Evolutionary conservation across 345 rosid species (phyloP).

Genomic region (Theobroma cacao): DNA sequence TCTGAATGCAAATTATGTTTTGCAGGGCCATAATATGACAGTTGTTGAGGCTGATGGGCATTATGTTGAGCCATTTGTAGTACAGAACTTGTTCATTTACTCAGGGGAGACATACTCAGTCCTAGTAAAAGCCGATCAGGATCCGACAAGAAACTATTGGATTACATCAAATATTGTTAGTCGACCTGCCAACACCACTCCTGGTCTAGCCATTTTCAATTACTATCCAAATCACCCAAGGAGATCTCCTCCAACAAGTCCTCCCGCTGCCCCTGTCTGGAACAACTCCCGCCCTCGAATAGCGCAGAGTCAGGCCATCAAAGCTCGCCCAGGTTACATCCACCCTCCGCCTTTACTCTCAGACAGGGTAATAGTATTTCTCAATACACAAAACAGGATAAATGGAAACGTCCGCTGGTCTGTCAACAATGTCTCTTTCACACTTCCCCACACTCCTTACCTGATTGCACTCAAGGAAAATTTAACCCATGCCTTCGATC

Average conservation of each 20-base stretch:
- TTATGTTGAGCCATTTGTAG: conserved; percentile 67
- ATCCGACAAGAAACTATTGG: conserved; percentile 69
- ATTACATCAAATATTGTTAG: conserved; percentile 54
- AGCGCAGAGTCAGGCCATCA: conserved; percentile 52
- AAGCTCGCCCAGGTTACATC: conserved; percentile 40
- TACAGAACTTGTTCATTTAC: conserved; percentile 65
- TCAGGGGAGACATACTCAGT: conserved; percentile 81
- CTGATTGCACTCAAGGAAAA: conserved; percentile 55
- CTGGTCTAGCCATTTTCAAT: conserved; percentile 42
- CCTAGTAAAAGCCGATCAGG: conserved; percentile 50
- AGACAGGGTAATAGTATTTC: conserved; percentile 48
- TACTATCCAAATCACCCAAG: conserved; percentile 61
- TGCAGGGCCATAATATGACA: conserved; percentile 70
- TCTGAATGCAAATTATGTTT: neutral
- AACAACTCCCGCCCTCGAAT: conserved; percentile 30
- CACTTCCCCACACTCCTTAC: conserved; percentile 54
- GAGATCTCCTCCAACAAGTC: conserved; percentile 38
- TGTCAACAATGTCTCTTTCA: conserved; percentile 61
- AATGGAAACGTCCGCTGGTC: conserved; percentile 46
- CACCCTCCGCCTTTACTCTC: conserved; percentile 40
- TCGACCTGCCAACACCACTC: conserved; percentile 44
- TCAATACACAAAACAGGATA: conserved; percentile 58
- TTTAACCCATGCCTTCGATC: conserved; percentile 34
- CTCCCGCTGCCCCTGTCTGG: conserved; percentile 49
- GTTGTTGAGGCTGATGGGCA: conserved; percentile 86